Evolutionary conservation across 768 basidiomycete genomes (phyloP).

Genomic region (Infundibulicybe gibba): DNA sequence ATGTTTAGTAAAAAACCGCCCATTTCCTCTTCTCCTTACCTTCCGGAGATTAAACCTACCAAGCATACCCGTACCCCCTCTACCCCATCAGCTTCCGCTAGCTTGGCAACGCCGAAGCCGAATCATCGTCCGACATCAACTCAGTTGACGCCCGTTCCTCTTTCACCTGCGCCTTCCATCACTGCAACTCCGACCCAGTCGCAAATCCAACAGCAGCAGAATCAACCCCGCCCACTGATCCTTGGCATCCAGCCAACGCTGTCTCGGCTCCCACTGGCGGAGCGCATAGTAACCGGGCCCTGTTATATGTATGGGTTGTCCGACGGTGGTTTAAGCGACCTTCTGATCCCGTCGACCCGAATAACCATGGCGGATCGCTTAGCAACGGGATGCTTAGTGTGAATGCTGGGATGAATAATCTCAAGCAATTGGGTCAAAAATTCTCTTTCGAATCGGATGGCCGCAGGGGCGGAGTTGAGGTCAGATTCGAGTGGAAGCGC

Average conservation of each 20-base stretch:
- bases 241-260: conserved; percentile 70
- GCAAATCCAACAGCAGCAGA: conserved; percentile 4
- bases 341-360: conserved; percentile 28
- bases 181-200: not conserved
- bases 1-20: conserved; percentile 60
- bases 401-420: conserved; percentile 3
- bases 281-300: conserved; percentile 24
- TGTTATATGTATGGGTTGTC: conserved; percentile 76
- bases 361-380: conserved; percentile 36
- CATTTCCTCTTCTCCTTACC: conserved; percentile 15
- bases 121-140: not conserved
- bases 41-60: not conserved
- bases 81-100: no score
- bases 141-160: no score
- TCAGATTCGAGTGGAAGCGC: conserved; percentile 79
- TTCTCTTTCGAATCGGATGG: not conserved
- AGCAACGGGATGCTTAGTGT: conserved; percentile 1
- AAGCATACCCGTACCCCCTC: no score
- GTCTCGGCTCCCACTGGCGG: conserved; percentile 28
- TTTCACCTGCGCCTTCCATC: not conserved
- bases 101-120: not conserved
- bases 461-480: conserved; percentile 50
- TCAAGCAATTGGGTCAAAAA: not conserved
- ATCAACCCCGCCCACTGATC: conserved; percentile 29
- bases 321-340: conserved; percentile 69